A percentile compares a stretch with the other conserved stretches of the same genome.
Conservation (phyloP, 345 rosid genomes). For the Aquilaria yunnanensis region DNA sequence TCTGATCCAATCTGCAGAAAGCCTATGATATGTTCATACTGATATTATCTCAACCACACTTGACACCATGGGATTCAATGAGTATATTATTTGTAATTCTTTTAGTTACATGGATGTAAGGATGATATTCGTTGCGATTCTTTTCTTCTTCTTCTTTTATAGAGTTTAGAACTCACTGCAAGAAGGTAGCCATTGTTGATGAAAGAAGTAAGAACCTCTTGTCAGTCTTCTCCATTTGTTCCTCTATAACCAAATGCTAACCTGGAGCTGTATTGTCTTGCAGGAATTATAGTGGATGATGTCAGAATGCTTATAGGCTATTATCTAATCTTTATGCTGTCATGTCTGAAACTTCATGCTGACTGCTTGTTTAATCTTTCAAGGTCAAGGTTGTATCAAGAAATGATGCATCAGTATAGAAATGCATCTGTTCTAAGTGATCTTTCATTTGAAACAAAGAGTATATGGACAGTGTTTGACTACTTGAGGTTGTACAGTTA, state of each 20-base stretch:
- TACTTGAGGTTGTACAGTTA: constrained; percentile 81
- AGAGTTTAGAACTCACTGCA: too few species aligned
- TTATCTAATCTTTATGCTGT: constrained; percentile 70
- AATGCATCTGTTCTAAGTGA: constrained; percentile 80
- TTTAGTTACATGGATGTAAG: too few species aligned
- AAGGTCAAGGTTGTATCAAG: constrained; percentile 61
- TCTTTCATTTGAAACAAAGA: constrained; percentile 90
- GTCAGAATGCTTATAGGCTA: constrained; percentile 73
- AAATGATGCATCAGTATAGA: constrained; percentile 67
- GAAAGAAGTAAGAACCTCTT: too few species aligned
- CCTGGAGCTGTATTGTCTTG: constrained; percentile 17
- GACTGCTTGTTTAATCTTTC: constrained; percentile 76
- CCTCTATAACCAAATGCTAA: too few species aligned
- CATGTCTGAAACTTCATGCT: constrained; percentile 84
- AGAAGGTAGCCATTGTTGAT: background rate
- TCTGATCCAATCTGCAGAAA: too few species aligned
- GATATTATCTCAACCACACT: too few species aligned
- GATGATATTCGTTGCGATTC: too few species aligned
- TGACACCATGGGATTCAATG: too few species aligned
- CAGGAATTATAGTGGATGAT: constrained; percentile 83
- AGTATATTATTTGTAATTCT: too few species aligned
- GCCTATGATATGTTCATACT: too few species aligned
- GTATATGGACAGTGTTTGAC: constrained; percentile 96
- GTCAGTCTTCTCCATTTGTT: too few species aligned
- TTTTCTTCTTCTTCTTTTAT: too few species aligned